phyloP scores from a whole-genome alignment of 1,139 yeast genomes.

The Yamadazyma dendronema region DNA sequence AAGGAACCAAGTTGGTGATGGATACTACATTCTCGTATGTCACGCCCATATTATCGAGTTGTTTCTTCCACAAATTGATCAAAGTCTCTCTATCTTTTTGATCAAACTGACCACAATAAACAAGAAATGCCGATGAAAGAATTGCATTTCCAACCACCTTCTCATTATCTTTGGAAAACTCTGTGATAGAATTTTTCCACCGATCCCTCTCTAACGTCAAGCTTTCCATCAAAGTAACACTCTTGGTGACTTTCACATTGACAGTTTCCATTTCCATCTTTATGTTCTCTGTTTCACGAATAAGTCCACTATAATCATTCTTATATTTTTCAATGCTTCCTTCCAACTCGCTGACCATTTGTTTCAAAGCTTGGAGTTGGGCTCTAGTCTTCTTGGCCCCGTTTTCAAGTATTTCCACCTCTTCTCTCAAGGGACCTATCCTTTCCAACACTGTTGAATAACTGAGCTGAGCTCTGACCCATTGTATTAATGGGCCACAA shows the following conservation, averaged over 20 bases:
- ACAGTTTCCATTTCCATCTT: slow-evolving; percentile 69
- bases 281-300: slow-evolving; percentile 75
- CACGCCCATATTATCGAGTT: slow-evolving; percentile 40
- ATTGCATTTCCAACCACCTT: slow-evolving; percentile 64
- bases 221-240: slow-evolving; percentile 60
- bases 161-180: slow-evolving; percentile 47
- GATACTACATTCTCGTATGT: slow-evolving; percentile 34
- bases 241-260: slow-evolving; percentile 59
- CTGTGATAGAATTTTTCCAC: slow-evolving; percentile 62
- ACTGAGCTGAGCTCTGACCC: slow-evolving; percentile 86
- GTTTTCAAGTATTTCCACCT: slow-evolving; percentile 58
- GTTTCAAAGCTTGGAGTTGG: slow-evolving; percentile 71
- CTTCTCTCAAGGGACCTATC: slow-evolving; percentile 73
- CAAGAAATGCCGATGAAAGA: slow-evolving; percentile 58
- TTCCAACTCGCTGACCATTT: slow-evolving; percentile 78
- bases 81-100: slow-evolving; percentile 47
- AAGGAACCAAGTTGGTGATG: slow-evolving; percentile 10
- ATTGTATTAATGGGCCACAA: slow-evolving; percentile 85
- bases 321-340: slow-evolving; percentile 67
- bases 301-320: slow-evolving; percentile 64
- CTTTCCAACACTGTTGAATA: slow-evolving; percentile 68
- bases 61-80: slow-evolving; percentile 38
- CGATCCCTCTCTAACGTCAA: slow-evolving; percentile 69
- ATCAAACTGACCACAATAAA: slow-evolving; percentile 63
- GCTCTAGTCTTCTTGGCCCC: slow-evolving; percentile 63